Evolutionary conservation across 139 green algal genomes (phyloP), one percentile per base, ranked within the genome.

Genomic region (Trebouxia sp.): DNA sequence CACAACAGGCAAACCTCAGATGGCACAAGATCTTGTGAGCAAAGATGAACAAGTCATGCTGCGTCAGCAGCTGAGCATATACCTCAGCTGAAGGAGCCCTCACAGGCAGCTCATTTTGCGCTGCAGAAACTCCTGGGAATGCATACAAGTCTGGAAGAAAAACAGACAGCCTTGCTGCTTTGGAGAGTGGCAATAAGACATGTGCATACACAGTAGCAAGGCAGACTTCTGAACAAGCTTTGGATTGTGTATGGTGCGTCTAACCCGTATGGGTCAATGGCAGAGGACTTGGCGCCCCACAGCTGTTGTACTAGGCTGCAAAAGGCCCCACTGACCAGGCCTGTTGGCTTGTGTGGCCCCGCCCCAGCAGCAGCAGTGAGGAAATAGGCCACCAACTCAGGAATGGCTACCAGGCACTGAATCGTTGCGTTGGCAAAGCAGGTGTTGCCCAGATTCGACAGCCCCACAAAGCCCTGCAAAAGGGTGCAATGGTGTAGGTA

Each of bases 361-460:
- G 32, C 53, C 62, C n/a, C 5, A 22, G 62, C 30, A 14, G 3
- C 35, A 24, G 15, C 62, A n/a, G 32, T 70, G 26, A 79, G 45
- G 51, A 83, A 79, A 7, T 17, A 62, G 4, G 11, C 26, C 14
- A 87, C 83, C 24, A 91, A 56, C 80, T 89, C 83, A 7, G 86
- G 86, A 28, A 92, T 75, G 10, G 67, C 75, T 77, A 58, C 87
- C 80, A 93, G 81, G 66, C 83, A 87, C 84, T 94, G 91, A 72
- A 95, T 70, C n/a, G 90, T 91, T 76, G 72, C 84, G 84, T 95
- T 95, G 82, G 94, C 92, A 80, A 94, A 97, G 87, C 93, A 97
- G 15, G 92, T 97, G 85, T 95, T 95, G 80, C 93, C 92, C 48
- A 94, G 80, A 85, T 97, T 97, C 9, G 79, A 12, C 56, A 97